phyloP scores from a whole-genome alignment of 108 stramenopile genomes.

The Skeletonema menzelii region DNA sequence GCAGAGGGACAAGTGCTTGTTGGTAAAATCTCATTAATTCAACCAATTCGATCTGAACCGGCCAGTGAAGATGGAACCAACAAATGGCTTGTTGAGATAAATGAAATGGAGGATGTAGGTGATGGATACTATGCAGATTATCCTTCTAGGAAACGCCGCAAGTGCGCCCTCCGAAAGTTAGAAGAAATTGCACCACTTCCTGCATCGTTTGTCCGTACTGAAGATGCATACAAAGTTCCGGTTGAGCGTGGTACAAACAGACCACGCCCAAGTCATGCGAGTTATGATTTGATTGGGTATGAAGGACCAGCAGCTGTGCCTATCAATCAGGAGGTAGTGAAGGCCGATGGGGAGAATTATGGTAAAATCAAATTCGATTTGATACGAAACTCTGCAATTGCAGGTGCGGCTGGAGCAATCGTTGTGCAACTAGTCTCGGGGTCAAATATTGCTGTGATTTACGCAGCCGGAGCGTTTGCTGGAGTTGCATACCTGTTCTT shows the following conservation, averaged over 20 bases:
- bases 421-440: conserved; percentile 56
- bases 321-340: conserved; percentile 53
- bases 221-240: conserved; percentile 83
- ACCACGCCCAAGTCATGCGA: conserved; percentile 23
- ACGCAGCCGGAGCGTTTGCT: conserved; percentile 63
- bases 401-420: conserved; percentile 58
- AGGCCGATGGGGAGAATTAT: conserved; percentile 55
- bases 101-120: conserved; percentile 78
- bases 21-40: conserved; percentile 73
- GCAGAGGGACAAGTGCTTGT: conserved; percentile 71
- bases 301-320: conserved; percentile 55
- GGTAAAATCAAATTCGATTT: conserved; percentile 54
- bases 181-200: conserved; percentile 62
- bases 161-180: conserved; percentile 50
- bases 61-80: conserved; percentile 24
- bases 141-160: conserved; percentile 50
- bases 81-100: conserved; percentile 66
- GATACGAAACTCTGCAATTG: conserved; percentile 57
- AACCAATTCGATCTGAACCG: conserved; percentile 4
- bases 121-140: conserved; percentile 87
- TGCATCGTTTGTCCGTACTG: conserved; percentile 69
- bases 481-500: conserved; percentile 72
- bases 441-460: conserved; percentile 62
- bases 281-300: conserved; percentile 62
- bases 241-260: conserved; percentile 24